Percentiles rank a stretch among this genome's conserved stretches.
Evolutionary conservation across 2,329 filamentous ascomycete species (phyloP).

Genomic region (Apiospora hydei): DNA sequence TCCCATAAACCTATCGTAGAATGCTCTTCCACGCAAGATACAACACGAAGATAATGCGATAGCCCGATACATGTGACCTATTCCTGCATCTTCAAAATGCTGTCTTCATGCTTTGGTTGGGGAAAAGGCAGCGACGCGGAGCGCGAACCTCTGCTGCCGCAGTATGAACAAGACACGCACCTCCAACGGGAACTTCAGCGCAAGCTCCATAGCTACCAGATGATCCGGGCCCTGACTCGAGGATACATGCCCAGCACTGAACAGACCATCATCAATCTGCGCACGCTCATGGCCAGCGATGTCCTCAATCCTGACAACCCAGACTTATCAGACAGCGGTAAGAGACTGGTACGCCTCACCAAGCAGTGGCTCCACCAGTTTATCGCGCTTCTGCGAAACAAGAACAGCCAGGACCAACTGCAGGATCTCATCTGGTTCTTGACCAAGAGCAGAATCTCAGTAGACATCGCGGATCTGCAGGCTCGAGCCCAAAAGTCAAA

Average conservation of each 20-base stretch:
- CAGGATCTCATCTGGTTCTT: slow-evolving; percentile 93
- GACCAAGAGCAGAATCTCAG: slow-evolving; percentile 72
- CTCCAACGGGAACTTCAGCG: slow-evolving; percentile 81
- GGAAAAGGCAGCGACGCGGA: slow-evolving; percentile 61
- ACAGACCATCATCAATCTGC: slow-evolving; percentile 80
- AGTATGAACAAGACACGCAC: slow-evolving; percentile 81
- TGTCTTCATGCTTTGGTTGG: slow-evolving; percentile 72
- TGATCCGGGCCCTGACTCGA: slow-evolving; percentile 79
- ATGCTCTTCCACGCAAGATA: neutral
- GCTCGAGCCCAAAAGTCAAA: slow-evolving; percentile 67
- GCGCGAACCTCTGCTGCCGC: slow-evolving; percentile 80
- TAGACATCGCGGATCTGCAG: slow-evolving; percentile 71
- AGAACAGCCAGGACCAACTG: slow-evolving; percentile 84
- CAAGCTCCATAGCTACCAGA: slow-evolving; percentile 93
- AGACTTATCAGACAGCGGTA: slow-evolving; percentile 80
- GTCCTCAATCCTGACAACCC: slow-evolving; percentile 77
- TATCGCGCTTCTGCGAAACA: slow-evolving; percentile 81
- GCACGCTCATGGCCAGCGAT: slow-evolving; percentile 79
- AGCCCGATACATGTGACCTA: neutral
- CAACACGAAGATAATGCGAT: neutral
- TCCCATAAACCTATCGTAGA: neutral
- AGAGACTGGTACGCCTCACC: slow-evolving; percentile 73
- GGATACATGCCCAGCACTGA: slow-evolving; percentile 94
- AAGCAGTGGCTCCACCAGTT: slow-evolving; percentile 80
- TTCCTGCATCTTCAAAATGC: neutral